Conservation (phyloP, 2,329 filamentous ascomycete species). For the Paraphoma chrysanthemicola region DNA sequence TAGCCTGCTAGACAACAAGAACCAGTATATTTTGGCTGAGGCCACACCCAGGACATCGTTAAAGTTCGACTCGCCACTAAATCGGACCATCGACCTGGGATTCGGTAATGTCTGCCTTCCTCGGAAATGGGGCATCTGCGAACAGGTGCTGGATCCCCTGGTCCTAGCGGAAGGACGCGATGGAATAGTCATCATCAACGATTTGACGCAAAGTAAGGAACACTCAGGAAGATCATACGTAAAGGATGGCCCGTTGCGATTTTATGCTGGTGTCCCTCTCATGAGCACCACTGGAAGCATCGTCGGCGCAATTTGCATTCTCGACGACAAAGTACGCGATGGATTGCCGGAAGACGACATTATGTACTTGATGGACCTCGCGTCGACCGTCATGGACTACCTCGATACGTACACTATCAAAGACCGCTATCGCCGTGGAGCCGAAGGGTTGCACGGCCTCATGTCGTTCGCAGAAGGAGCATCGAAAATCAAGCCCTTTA, state of each 20-base stretch:
- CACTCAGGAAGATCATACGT: slow-evolving; percentile 19
- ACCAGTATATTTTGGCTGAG: slow-evolving; percentile 44
- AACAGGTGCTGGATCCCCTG: slow-evolving; percentile 10
- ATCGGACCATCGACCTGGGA: slow-evolving; percentile 14
- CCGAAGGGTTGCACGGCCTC: slow-evolving; percentile 24
- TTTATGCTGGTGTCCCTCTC: slow-evolving; percentile 35
- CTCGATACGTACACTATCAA: slow-evolving; percentile 19
- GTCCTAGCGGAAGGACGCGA: slow-evolving; percentile 3
- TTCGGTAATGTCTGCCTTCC: slow-evolving; percentile 30
- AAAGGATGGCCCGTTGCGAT: slow-evolving; percentile 19
- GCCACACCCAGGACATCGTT: slow-evolving; percentile 35
- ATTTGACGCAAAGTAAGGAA: slow-evolving; percentile 12
- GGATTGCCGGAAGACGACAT: slow-evolving; percentile 19
- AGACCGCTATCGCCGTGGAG: slow-evolving; percentile 16
- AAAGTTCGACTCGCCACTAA: slow-evolving; percentile 8
- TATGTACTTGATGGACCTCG: slow-evolving; percentile 18
- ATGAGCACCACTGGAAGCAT: slow-evolving; percentile 19
- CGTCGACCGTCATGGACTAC: slow-evolving; percentile 23
- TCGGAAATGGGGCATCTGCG: slow-evolving; percentile 20
- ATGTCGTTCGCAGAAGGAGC: slow-evolving; percentile 22
- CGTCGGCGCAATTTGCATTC: slow-evolving; percentile 30
- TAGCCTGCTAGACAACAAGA: slow-evolving; percentile 34
- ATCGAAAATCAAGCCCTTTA: slow-evolving; percentile 2
- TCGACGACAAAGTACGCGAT: slow-evolving; percentile 24
- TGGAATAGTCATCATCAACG: slow-evolving; percentile 23